Evolutionary conservation across 2,329 filamentous ascomycete genomes (phyloP).

Genomic region (Diaporthe sp.): DNA sequence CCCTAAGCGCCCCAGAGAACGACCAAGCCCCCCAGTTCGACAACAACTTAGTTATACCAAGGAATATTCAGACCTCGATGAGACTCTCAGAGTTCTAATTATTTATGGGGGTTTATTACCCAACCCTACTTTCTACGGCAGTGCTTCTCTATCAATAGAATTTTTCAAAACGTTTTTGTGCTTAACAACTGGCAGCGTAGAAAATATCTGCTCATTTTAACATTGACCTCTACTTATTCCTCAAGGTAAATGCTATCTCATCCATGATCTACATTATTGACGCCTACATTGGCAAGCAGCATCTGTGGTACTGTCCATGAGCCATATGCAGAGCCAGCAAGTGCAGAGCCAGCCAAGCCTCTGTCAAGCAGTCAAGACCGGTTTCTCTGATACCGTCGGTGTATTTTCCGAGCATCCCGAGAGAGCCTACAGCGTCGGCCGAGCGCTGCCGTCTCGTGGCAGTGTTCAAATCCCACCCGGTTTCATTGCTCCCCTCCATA

Average conservation of each 20-base stretch:
- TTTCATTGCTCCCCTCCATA: neutral
- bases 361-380: neutral
- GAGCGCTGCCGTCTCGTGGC: neutral
- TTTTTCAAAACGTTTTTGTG: neutral
- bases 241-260: too few species aligned
- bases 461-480: neutral
- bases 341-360: neutral
- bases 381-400: neutral
- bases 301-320: neutral
- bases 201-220: neutral
- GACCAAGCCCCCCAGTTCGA: neutral
- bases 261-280: too few species aligned
- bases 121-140: neutral
- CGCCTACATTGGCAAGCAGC: neutral
- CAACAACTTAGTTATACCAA: neutral
- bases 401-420: conserved; percentile 9
- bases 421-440: neutral
- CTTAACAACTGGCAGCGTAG: too few species aligned
- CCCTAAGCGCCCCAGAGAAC: neutral
- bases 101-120: neutral
- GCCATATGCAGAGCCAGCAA: neutral
- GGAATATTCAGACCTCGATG: neutral
- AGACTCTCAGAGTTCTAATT: neutral
- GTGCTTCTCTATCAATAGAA: neutral
- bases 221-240: too few species aligned